These are phyloP conservation scores for Sedum album DNA, from an alignment of 164 flowering plant genomes.

Conservation along the genomic window DNA sequence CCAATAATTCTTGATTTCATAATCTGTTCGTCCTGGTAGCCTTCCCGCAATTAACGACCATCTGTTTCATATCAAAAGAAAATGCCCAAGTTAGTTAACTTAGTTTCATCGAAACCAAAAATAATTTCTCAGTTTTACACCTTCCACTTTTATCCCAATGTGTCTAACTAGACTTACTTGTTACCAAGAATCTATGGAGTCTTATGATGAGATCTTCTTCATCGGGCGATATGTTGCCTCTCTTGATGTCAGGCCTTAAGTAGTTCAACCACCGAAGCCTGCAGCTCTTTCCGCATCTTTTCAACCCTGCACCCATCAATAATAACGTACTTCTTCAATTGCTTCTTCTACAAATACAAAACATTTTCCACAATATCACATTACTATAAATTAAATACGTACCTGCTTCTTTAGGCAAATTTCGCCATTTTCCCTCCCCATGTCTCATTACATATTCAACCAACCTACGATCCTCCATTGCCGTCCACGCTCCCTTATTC, in stretches of 20 bases:
- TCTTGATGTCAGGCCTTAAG: slow-evolving; percentile 1
- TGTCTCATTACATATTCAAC: neutral
- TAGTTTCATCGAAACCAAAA: neutral
- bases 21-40: neutral
- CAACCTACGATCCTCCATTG: neutral
- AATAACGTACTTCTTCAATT: no score
- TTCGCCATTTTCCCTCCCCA: neutral
- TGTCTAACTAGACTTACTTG: neutral
- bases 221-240: neutral
- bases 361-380: neutral
- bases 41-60: neutral
- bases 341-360: neutral
- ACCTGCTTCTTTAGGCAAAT: neutral
- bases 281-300: neutral
- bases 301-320: neutral
- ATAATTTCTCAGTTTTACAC: neutral
- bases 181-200: neutral
- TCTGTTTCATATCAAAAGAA: neutral
- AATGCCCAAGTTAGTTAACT: neutral
- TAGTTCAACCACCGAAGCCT: neutral
- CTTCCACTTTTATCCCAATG: no score
- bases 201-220: neutral
- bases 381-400: neutral
- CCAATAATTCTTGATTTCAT: neutral
- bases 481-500: neutral